Evolutionary conservation across 2,329 filamentous ascomycete species (phyloP), one percentile per base, ranked within the genome.

Genomic region (Mollisiaceae sp.): DNA sequence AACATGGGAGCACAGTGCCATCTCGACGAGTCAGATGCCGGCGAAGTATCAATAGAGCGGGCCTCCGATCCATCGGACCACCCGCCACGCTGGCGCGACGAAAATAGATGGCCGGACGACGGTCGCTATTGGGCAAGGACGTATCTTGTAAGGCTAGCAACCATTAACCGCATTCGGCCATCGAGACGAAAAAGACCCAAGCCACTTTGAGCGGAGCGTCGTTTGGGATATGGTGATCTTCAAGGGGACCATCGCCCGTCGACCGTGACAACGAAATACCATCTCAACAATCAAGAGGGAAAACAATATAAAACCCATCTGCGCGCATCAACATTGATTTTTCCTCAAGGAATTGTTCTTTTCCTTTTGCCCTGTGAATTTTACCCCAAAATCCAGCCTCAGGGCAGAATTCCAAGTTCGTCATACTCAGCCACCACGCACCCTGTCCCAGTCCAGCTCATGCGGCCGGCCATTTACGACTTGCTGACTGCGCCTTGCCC

Each of bases 171-270:
- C n/a, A 50, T 50, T 11, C 4, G 45, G 45, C 22, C 3, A 45
- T n/a, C 18, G 15, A 45, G 43, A 32, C 43, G 43, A 20, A 18
- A 20, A 45, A 18, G 43, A 18, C n/a, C n/a, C n/a, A 8, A 20
- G 14, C 43, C n/a, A 8, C 8, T n/a, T 45, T 20, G 18, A 18
- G 43, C n/a, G 15, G 14, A 50, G n/a, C n/a, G 45, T 54, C 20
- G 50, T 58, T 58, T 58, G 11, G 18, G n/a, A 58, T 58, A 38
- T 39, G 32, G 32, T 22, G 35, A 58, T 58, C 55, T 2, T 39
- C 32, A 39, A 36, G 52, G 22, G 14, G 55, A 54, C 12, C 6
- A 18, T 32, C 20, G 24, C 11, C 8, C 22, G 20, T 24, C 32
- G 50, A 18, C 24, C 50, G 24, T 54, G 50, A 54, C 50, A 54